Conservation (phyloP, 495 filamentous ascomycete species). For the Penicillium robsamsonii region DNA sequence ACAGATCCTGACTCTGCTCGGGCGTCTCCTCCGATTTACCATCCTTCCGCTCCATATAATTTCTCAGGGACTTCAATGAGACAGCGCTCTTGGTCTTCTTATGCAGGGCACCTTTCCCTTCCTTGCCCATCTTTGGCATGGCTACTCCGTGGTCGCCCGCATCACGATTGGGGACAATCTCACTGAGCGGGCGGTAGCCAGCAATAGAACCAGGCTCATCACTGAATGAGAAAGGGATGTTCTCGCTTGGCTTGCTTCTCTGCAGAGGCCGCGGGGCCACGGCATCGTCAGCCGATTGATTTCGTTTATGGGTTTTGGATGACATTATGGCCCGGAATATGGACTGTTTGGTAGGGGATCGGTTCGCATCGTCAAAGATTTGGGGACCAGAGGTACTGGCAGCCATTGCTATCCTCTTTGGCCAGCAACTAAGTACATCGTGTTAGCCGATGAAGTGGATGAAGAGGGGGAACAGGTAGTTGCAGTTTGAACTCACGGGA, state of each 20-base stretch:
- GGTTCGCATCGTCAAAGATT: conserved; percentile 47
- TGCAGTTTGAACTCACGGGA: conserved; percentile 30
- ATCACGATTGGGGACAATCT: conserved; percentile 43
- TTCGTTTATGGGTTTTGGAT: conserved; percentile 40
- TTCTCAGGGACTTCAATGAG: conserved; percentile 59
- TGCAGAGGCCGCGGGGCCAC: conserved; percentile 16
- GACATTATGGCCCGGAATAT: conserved; percentile 47
- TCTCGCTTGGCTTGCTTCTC: conserved; percentile 20
- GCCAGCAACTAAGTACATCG: conserved; percentile 34
- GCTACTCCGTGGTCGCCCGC: conserved; percentile 24
- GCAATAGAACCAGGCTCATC: conserved; percentile 21
- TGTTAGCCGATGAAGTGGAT: conserved; percentile 13
- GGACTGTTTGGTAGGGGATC: conserved; percentile 39
- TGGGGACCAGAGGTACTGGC: conserved; percentile 35
- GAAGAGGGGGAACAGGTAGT: conserved; percentile 19
- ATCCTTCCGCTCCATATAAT: conserved; percentile 55
- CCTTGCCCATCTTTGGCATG: conserved; percentile 25
- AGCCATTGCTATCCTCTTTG: conserved; percentile 42
- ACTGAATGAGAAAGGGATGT: conserved; percentile 26
- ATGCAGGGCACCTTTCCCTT: conserved; percentile 40
- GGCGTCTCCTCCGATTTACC: conserved; percentile 44
- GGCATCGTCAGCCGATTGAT: conserved; percentile 42
- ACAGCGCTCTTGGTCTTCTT: conserved; percentile 68
- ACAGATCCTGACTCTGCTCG: conserved; percentile 38
- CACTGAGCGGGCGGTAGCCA: conserved; percentile 37